phyloP scores from a whole-genome alignment of 2,329 filamentous ascomycete genomes.

The Acephala macrosclerotiorum region DNA sequence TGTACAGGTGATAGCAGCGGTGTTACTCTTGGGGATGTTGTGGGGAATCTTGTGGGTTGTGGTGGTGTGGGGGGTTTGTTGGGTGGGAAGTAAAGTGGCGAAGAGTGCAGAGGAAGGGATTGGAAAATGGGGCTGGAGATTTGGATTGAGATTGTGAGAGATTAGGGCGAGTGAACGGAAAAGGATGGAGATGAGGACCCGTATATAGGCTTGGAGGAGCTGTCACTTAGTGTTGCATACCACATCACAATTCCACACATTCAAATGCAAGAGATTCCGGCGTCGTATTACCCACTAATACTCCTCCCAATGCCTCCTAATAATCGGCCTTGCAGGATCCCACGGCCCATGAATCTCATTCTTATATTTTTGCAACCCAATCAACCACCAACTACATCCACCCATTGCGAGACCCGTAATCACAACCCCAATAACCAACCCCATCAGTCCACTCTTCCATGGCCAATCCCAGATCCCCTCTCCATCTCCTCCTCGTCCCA shows the following conservation, averaged over 20 bases:
- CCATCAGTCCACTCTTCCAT: slow-evolving; percentile 54
- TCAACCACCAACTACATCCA: slow-evolving; percentile 97
- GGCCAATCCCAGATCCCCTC: slow-evolving; percentile 57
- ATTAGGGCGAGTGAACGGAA: no score
- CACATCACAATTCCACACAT: not conserved
- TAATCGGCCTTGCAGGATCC: slow-evolving; percentile 92
- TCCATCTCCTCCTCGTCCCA: slow-evolving; percentile 59
- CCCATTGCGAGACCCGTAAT: slow-evolving; percentile 84
- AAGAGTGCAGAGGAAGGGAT: not conserved
- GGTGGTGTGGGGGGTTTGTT: slow-evolving; percentile 14
- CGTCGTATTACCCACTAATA: no score
- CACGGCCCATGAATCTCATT: slow-evolving; percentile 98
- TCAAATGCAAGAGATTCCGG: no score
- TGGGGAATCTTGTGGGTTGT: slow-evolving; percentile 13
- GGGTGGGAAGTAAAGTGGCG: slow-evolving; percentile 3
- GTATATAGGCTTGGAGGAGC: no score
- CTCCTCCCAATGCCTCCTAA: slow-evolving; percentile 62
- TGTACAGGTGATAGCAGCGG: slow-evolving; percentile 16
- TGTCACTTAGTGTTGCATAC: not conserved
- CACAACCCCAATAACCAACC: slow-evolving; percentile 78
- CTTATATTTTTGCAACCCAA: slow-evolving; percentile 97
- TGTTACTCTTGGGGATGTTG: slow-evolving; percentile 15
- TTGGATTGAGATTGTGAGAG: not conserved
- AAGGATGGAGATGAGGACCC: not conserved
- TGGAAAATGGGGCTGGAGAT: not conserved